Percentiles rank a stretch among this genome's conserved stretches.
phyloP scores from a whole-genome alignment of 441 rosid species.

The Aquilaria agallochum region DNA sequence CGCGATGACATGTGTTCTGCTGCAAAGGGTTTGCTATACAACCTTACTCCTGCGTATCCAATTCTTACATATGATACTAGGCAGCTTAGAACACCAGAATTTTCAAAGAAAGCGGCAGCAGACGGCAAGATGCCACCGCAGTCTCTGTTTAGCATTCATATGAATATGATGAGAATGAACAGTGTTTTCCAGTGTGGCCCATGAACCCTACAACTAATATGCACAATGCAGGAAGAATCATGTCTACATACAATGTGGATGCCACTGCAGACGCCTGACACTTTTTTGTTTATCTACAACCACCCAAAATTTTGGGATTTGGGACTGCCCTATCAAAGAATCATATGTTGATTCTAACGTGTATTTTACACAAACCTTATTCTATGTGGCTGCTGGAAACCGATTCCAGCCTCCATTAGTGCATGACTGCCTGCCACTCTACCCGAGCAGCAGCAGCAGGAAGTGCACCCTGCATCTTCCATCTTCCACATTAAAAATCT shows the following conservation, averaged over 20 bases:
- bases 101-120: too few relatives aligned
- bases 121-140: too few relatives aligned
- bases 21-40: too few relatives aligned
- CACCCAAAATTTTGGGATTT: constrained; percentile 53
- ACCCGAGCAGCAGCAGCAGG: constrained; percentile 37
- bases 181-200: constrained; percentile 8
- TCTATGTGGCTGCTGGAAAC: constrained; percentile 41
- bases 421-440: constrained; percentile 39
- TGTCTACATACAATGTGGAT: constrained; percentile 47
- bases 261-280: constrained; percentile 45
- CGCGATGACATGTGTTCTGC: too few relatives aligned
- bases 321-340: constrained; percentile 42
- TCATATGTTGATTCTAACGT: constrained; percentile 70
- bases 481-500: constrained; percentile 36
- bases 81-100: too few relatives aligned
- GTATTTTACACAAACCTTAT: constrained; percentile 31
- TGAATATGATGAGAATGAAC: too few relatives aligned
- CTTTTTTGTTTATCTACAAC: constrained; percentile 28
- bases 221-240: constrained; percentile 36
- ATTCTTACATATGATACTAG: too few relatives aligned
- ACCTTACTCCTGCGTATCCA: too few relatives aligned
- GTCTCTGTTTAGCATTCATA: too few relatives aligned
- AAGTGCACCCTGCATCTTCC: constrained; percentile 42
- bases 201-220: constrained; percentile 32
- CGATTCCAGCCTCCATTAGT: constrained; percentile 47